phyloP scores from a whole-genome alignment of 2,329 filamentous ascomycete species.

The Zymoseptoria pseudotritici region DNA sequence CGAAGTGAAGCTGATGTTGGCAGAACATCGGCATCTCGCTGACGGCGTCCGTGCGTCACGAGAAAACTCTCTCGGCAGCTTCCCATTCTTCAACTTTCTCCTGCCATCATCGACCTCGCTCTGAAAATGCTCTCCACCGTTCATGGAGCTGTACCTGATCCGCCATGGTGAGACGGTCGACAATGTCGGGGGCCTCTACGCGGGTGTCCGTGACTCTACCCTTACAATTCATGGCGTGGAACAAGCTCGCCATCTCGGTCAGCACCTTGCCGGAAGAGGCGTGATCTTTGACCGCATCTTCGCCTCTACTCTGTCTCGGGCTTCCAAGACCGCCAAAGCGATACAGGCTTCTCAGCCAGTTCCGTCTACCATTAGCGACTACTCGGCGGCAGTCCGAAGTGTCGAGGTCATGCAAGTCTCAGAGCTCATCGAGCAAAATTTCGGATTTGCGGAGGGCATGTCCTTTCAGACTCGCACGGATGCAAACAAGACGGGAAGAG shows the following conservation, averaged over 20 bases:
- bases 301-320: slow-evolving; percentile 69
- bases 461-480: slow-evolving; percentile 43
- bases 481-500: slow-evolving; percentile 30
- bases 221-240: slow-evolving; percentile 75
- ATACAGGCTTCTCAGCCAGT: slow-evolving; percentile 50
- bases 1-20: not conserved
- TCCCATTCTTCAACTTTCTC: not conserved
- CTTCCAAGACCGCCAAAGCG: slow-evolving; percentile 61
- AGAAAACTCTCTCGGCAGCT: not conserved
- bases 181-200: slow-evolving; percentile 68
- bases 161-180: slow-evolving; percentile 87
- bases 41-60: not conserved
- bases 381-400: not conserved
- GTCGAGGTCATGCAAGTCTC: slow-evolving; percentile 36
- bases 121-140: slow-evolving; percentile 1
- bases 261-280: slow-evolving; percentile 56
- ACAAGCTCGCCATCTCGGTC: slow-evolving; percentile 65
- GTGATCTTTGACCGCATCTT: slow-evolving; percentile 60
- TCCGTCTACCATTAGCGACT: not conserved
- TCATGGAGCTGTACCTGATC: slow-evolving; percentile 65
- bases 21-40: not conserved
- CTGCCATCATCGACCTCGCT: not conserved
- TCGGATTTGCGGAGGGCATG: slow-evolving; percentile 63
- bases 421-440: slow-evolving; percentile 65
- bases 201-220: slow-evolving; percentile 70